phyloP scores from a whole-genome alignment of 225 moss, liverwort and hornwort genomes.

The Sphagnum tenellum region DNA sequence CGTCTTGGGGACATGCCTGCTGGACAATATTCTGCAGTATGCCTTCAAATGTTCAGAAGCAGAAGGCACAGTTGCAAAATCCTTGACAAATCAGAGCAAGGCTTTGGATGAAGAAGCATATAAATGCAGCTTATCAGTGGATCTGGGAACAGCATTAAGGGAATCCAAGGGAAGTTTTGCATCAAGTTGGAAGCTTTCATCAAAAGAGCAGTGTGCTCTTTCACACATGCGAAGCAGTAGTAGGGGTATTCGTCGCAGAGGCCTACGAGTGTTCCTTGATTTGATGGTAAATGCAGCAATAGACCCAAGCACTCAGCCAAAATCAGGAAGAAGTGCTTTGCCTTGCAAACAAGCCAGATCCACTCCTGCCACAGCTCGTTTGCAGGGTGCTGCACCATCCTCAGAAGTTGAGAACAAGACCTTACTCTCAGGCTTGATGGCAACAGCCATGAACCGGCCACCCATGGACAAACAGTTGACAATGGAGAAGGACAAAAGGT shows the following conservation, averaged over 20 bases:
- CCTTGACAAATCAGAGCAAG: neutral
- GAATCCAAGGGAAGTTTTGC: slow-evolving; percentile 10
- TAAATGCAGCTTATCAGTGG: neutral
- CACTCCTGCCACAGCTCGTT: slow-evolving; percentile 12
- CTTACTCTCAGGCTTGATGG: slow-evolving; percentile 17
- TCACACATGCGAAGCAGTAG: slow-evolving; percentile 31
- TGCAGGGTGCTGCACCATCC: neutral
- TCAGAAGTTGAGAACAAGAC: slow-evolving; percentile 4
- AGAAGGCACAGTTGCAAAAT: slow-evolving; percentile 16
- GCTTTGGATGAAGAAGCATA: slow-evolving; percentile 2
- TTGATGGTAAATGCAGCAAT: slow-evolving; percentile 15
- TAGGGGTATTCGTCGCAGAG: slow-evolving; percentile 29
- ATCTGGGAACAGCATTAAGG: slow-evolving; percentile 27
- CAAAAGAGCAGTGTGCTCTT: slow-evolving; percentile 51
- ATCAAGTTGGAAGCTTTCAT: slow-evolving; percentile 16
- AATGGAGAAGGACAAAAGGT: neutral
- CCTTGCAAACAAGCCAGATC: slow-evolving; percentile 3
- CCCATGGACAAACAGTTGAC: neutral
- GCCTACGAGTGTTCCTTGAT: slow-evolving; percentile 31
- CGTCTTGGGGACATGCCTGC: slow-evolving; percentile 4
- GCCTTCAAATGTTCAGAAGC: slow-evolving; percentile 13
- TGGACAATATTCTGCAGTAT: slow-evolving; percentile 23
- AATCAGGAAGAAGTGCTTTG: neutral
- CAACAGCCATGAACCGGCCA: slow-evolving; percentile 10
- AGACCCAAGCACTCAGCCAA: neutral